These are phyloP conservation scores for Barnettozyma vustinii DNA, from an alignment of 805 yeast species.

Conservation along the genomic window DNA sequence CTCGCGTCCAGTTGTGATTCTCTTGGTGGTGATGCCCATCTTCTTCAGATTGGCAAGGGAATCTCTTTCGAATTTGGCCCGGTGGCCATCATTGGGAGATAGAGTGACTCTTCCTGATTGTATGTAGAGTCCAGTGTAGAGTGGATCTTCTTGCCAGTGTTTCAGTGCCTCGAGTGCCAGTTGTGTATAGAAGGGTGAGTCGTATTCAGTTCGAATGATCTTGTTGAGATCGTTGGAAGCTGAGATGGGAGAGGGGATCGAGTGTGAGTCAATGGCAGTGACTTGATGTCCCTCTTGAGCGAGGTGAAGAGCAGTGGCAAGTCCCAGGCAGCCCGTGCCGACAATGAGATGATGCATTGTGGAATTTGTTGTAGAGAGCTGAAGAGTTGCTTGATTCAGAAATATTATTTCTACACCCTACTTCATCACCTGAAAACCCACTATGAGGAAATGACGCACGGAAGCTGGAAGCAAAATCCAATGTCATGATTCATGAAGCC, in stretches of 20 bases:
- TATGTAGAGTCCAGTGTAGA: constrained; percentile 29
- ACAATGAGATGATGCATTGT: background rate
- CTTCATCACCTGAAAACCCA: no score
- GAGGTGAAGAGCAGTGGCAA: constrained; percentile 20
- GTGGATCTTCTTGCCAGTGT: constrained; percentile 33
- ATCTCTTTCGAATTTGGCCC: constrained; percentile 33
- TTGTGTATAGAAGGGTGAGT: constrained; percentile 36
- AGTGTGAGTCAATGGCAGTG: constrained; percentile 34
- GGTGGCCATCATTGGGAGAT: constrained; percentile 25
- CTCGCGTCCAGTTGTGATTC: constrained; percentile 27
- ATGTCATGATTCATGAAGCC: no score
- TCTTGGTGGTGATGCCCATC: constrained; percentile 16
- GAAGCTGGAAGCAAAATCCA: no score
- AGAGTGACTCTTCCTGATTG: constrained; percentile 39
- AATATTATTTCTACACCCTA: no score
- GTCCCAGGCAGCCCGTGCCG: background rate
- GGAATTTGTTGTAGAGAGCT: no score
- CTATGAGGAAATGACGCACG: no score
- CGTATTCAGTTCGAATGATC: constrained; percentile 43
- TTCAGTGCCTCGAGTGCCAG: constrained; percentile 41
- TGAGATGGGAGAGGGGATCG: constrained; percentile 40
- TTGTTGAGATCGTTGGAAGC: constrained; percentile 47
- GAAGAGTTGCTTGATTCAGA: no score
- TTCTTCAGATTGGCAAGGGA: background rate
- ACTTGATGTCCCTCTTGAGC: constrained; percentile 28